phyloP scores from a whole-genome alignment of 2,329 filamentous ascomycete species.

The Penicillium corylophilum region DNA sequence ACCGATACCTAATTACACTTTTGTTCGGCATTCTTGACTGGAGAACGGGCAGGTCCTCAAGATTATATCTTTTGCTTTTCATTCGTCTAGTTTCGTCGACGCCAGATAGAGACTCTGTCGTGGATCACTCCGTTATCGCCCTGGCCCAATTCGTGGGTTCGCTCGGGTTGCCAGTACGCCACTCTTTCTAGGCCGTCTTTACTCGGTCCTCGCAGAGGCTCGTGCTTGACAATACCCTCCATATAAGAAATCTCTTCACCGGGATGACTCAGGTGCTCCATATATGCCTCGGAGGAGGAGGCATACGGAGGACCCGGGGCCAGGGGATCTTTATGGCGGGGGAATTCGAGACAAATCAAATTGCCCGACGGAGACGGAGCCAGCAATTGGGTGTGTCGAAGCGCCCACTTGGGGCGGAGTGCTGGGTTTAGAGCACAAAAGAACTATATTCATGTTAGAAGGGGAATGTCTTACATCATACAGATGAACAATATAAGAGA shows the following conservation, averaged over 20 bases:
- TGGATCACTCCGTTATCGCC: conserved; percentile 40
- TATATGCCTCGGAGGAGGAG: conserved; percentile 66
- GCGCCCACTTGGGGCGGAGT: conserved; percentile 59
- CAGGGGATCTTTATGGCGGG: conserved; percentile 66
- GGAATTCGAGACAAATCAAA: conserved; percentile 72
- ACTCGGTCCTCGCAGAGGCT: conserved; percentile 47
- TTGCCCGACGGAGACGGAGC: conserved; percentile 47
- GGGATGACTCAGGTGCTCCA: conserved; percentile 68
- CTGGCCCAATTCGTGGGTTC: conserved; percentile 58
- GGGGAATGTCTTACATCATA: not conserved
- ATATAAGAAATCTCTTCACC: conserved; percentile 66
- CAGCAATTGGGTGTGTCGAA: conserved; percentile 55
- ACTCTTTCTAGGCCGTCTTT: conserved; percentile 45
- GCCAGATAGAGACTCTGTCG: conserved; percentile 47
- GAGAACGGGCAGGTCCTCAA: not conserved
- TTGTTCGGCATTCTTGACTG: not conserved
- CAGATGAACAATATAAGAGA: not conserved
- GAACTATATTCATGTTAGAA: conserved; percentile 47
- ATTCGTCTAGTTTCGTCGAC: conserved; percentile 31
- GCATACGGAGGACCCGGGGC: conserved; percentile 72
- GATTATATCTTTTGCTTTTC: not conserved
- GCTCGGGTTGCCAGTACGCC: conserved; percentile 55
- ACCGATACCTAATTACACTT: not conserved
- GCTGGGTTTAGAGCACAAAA: conserved; percentile 59
- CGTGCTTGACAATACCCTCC: conserved; percentile 50